A percentile compares a stretch with the other conserved stretches of the same genome.
These are phyloP conservation scores for Dillenia turbinata DNA, from an alignment of 164 flowering plant genomes.

Conservation along the genomic window DNA sequence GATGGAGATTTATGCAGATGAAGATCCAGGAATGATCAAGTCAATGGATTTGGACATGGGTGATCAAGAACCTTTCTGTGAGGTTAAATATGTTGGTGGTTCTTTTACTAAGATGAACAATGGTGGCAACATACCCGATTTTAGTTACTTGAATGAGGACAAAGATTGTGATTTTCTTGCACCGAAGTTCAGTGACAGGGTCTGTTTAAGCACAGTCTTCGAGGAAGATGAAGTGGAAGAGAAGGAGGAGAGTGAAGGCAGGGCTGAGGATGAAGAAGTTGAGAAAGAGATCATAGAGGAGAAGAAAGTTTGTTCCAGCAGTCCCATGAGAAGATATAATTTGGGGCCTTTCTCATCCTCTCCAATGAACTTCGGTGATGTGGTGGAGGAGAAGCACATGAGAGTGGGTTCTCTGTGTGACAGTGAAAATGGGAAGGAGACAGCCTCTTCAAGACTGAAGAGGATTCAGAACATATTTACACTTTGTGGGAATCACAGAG, in stretches of 20 bases:
- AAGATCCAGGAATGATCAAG: conserved; percentile 80
- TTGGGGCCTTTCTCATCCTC: conserved; percentile 8
- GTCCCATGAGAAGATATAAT: conserved; percentile 1
- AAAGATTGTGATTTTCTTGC: conserved; percentile 19
- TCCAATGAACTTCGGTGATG: conserved; percentile 14
- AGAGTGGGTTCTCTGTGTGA: conserved; percentile 6
- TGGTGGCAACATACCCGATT: neutral
- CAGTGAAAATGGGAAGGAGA: conserved; percentile 25
- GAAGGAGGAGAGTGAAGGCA: conserved; percentile 32
- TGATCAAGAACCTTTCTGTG: conserved; percentile 43
- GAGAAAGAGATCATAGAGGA: conserved; percentile 79
- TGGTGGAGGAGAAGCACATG: neutral
- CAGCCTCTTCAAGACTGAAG: conserved; percentile 45
- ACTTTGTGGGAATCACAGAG: conserved; percentile 90
- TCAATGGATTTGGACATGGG: conserved; percentile 89
- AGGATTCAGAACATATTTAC: conserved; percentile 87
- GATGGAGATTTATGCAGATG: conserved; percentile 48
- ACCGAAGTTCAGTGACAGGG: conserved; percentile 34
- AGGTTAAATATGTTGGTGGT: conserved; percentile 27
- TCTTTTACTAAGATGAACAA: conserved; percentile 5
- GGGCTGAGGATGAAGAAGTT: conserved; percentile 69
- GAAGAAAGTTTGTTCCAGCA: conserved; percentile 29
- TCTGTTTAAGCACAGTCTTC: conserved; percentile 73
- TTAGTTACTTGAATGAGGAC: conserved; percentile 9
- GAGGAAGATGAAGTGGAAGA: conserved; percentile 68